Percentiles rank a stretch among this genome's conserved stretches.
Evolutionary conservation across 75 land plant genomes (phyloP).

Genomic region (Cunninghamia lanceolata): DNA sequence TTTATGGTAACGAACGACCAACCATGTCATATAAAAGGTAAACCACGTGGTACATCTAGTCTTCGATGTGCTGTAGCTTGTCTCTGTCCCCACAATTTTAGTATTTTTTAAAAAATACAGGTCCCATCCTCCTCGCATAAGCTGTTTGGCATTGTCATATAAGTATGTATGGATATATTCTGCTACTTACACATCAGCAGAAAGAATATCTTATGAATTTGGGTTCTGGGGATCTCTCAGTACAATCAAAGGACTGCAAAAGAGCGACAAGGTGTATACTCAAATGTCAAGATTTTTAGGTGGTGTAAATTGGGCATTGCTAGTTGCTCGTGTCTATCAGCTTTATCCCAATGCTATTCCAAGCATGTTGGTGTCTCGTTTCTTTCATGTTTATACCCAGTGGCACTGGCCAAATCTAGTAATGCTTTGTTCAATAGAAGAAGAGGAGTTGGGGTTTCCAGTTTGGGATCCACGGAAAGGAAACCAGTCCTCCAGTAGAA

Average conservation of each 20-base stretch:
- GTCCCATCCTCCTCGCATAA: neutral
- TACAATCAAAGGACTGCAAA: neutral
- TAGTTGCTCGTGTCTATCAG: too few relatives aligned
- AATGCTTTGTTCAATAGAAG: too few relatives aligned
- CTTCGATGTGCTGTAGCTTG: neutral
- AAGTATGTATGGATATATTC: neutral
- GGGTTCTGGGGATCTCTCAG: neutral
- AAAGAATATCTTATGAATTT: neutral
- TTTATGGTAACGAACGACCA: neutral
- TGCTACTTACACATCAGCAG: neutral
- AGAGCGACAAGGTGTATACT: too few relatives aligned
- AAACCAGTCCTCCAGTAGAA: conserved; percentile 34
- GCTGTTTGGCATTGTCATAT: neutral
- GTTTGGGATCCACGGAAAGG: too few relatives aligned
- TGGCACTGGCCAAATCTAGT: too few relatives aligned
- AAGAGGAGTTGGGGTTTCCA: too few relatives aligned
- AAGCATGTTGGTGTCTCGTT: too few relatives aligned
- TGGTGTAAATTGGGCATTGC: too few relatives aligned
- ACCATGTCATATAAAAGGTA: neutral
- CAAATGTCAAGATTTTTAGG: too few relatives aligned
- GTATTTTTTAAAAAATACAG: neutral
- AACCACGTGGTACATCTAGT: neutral
- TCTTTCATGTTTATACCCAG: too few relatives aligned
- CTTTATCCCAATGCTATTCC: too few relatives aligned
- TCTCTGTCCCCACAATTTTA: neutral